Evolutionary conservation across 805 yeast genomes (phyloP), one percentile per base, ranked within the genome.

Genomic region (Clavispora carvajalis): DNA sequence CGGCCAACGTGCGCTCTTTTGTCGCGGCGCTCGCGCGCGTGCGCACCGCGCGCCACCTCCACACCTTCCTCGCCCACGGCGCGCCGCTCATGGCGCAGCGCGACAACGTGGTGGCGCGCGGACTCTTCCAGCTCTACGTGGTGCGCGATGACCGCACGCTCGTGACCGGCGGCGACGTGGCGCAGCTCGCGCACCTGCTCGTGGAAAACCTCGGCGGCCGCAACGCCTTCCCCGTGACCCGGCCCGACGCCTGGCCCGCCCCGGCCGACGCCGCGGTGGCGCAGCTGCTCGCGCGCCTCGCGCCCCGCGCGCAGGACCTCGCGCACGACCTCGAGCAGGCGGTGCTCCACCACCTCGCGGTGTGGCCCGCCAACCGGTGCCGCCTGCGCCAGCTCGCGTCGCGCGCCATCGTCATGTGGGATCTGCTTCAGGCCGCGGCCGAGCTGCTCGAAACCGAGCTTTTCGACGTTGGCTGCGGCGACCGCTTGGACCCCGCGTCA

Each of bases 381-480:
- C 73, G 96, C 41, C 89, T 87, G 54, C 77, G 96, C 47, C 96
- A 87, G 57, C 76, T 83, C 34, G 53, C 46, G 63, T 82, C 52
- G 65, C 80, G 47, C 67, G 80, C 53, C 66, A 74, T 53, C 54
- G 79, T 40, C 52, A 73, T 34, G 48, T 86, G 91, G 84, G 97
- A 91, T 59, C 73, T 88, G 2, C 63, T 86, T 23, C 97, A 91
- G 54, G 93, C 85, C 8, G 73, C 73, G 30, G 72, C 84, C 39
- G 95, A 87, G 52, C 60, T 67, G 5, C 67, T 80, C 26, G 97
- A 88, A 55, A 48, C 70, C 12, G 68, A 65, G 6, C 41, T 75
- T 7, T 60, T 53, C 25, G 48, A 58, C 5, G 65, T 59, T 44
- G 62, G 63, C 17, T 51, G 73, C 29, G 71, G 70, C n/a, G 70